These are phyloP conservation scores for Magnolia sinica DNA, from an alignment of 164 flowering plant genomes.

Conservation along the genomic window DNA sequence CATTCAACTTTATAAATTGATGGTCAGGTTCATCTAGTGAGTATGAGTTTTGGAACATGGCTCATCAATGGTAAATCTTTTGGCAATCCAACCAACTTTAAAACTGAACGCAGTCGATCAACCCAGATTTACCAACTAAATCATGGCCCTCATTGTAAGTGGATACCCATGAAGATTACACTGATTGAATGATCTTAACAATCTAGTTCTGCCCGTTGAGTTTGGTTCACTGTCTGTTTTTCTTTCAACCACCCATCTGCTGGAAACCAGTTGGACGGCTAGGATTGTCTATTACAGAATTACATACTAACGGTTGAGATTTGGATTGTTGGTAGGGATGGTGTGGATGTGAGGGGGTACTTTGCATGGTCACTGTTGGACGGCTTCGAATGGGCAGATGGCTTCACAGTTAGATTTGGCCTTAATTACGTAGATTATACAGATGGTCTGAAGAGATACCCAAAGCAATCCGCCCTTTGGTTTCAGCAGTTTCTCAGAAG, in stretches of 20 bases:
- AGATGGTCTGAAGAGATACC: slow-evolving; percentile 31
- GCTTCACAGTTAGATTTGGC: slow-evolving; percentile 30
- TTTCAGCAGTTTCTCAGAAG: slow-evolving; percentile 33
- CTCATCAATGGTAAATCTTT: neutral
- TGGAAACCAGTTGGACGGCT: no score
- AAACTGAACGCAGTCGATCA: neutral
- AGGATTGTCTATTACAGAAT: neutral
- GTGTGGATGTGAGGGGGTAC: slow-evolving; percentile 37
- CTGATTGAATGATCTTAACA: no score
- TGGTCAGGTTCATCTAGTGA: no score
- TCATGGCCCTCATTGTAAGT: neutral
- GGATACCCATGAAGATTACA: no score
- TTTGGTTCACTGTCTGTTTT: no score
- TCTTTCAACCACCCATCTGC: no score
- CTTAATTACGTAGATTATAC: slow-evolving; percentile 28
- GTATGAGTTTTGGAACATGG: no score
- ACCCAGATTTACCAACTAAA: neutral
- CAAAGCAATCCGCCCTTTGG: slow-evolving; percentile 34
- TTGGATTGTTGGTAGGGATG: slow-evolving; percentile 19
- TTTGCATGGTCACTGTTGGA: slow-evolving; percentile 42
- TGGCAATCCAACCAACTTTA: neutral
- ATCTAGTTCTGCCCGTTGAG: no score
- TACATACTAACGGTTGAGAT: neutral
- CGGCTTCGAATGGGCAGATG: slow-evolving; percentile 39
- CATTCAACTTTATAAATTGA: no score